phyloP scores from a whole-genome alignment of 805 yeast genomes.

The Candida koratica region DNA sequence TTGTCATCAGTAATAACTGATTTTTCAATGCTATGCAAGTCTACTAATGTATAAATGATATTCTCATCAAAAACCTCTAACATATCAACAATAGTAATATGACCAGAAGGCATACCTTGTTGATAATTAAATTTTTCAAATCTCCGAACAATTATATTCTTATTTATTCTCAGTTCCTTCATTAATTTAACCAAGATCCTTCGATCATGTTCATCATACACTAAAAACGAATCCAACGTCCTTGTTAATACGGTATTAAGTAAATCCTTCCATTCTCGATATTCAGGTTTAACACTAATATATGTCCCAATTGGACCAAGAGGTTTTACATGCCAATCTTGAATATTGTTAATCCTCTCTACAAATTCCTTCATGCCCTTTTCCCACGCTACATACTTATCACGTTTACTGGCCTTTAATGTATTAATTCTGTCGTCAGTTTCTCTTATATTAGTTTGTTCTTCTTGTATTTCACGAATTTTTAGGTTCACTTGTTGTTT shows the following conservation, averaged over 20 bases:
- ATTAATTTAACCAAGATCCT: constrained; percentile 29
- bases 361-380: constrained; percentile 39
- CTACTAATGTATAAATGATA: constrained; percentile 61
- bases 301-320: constrained; percentile 77
- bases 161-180: constrained; percentile 20
- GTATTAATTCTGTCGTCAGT: constrained; percentile 13
- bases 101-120: constrained; percentile 40
- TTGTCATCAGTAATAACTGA: constrained; percentile 51
- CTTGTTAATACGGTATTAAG: constrained; percentile 53
- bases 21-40: constrained; percentile 55
- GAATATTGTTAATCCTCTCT: constrained; percentile 33
- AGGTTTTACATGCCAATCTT: constrained; percentile 44
- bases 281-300: constrained; percentile 53
- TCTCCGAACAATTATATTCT: constrained; percentile 46
- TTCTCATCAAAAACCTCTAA: constrained; percentile 53
- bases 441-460: background rate
- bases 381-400: constrained; percentile 51
- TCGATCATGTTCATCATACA: constrained; percentile 59
- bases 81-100: constrained; percentile 55
- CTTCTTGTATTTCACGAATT: constrained; percentile 6
- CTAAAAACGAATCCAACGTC: constrained; percentile 61
- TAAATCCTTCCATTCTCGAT: constrained; percentile 53
- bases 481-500: constrained; percentile 10
- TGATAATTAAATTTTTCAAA: constrained; percentile 56
- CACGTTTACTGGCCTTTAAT: constrained; percentile 21